Percentiles rank a stretch among this genome's conserved stretches.
Conservation (phyloP, 2,329 filamentous ascomycete genomes). For the Talaromyces sp. region DNA sequence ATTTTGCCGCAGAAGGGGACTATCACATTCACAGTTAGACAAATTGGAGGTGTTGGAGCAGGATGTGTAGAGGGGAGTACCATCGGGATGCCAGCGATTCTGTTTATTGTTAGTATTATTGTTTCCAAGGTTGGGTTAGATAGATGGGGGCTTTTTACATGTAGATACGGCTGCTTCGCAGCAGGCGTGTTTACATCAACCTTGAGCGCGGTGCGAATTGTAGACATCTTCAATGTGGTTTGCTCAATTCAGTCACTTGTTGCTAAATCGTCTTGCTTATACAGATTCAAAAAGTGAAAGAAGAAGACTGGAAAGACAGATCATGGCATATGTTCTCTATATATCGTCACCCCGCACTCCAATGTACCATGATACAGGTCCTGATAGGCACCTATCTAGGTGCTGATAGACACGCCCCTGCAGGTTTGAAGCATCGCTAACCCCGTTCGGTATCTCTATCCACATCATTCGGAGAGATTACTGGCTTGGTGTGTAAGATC, state of each 20-base stretch:
- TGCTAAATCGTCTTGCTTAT: background rate
- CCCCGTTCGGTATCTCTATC: background rate
- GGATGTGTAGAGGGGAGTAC: constrained; percentile 47
- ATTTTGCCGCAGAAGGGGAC: constrained; percentile 73
- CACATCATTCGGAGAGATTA: background rate
- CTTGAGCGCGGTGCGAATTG: constrained; percentile 68
- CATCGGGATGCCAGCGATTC: constrained; percentile 93
- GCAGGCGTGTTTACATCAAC: constrained; percentile 72
- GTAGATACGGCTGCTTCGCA: constrained; percentile 65
- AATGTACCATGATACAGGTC: background rate
- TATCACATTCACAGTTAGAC: constrained; percentile 37
- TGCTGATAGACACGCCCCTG: background rate
- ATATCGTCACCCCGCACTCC: background rate
- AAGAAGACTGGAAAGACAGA: background rate
- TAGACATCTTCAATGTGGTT: constrained; percentile 33
- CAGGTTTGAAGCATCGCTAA: background rate
- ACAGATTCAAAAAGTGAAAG: no score
- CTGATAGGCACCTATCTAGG: background rate
- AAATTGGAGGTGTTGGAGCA: background rate
- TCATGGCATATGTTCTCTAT: background rate
- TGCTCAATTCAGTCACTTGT: background rate
- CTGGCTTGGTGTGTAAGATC: background rate
- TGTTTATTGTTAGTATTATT: constrained; percentile 34
- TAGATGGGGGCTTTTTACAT: constrained; percentile 49
- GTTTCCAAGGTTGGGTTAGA: constrained; percentile 22